Evolutionary conservation across 2,329 filamentous ascomycete genomes (phyloP).

Genomic region (Neopestalotiopsis sp.): DNA sequence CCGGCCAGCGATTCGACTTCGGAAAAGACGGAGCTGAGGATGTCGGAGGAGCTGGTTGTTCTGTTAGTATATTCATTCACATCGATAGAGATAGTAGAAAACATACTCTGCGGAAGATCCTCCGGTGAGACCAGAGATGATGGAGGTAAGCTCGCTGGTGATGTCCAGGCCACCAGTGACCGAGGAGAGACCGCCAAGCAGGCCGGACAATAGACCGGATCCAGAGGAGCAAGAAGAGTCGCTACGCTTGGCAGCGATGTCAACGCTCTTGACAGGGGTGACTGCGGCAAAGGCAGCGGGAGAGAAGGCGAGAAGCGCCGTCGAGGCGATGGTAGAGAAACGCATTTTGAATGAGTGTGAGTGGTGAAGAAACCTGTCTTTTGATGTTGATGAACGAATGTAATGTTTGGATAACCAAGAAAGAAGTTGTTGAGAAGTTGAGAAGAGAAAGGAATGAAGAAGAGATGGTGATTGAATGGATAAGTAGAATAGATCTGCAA

Average conservation of each 20-base stretch:
- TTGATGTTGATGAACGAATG: background rate
- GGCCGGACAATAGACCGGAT: background rate
- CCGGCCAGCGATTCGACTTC: conserved; percentile 3
- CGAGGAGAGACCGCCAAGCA: background rate
- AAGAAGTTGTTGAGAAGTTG: background rate
- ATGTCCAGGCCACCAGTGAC: background rate
- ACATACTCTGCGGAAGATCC: background rate
- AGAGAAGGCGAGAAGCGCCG: conserved; percentile 17
- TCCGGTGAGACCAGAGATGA: background rate
- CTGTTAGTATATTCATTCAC: background rate
- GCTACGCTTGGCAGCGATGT: background rate
- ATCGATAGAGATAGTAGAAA: background rate
- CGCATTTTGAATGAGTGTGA: conserved; percentile 14
- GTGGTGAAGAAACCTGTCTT: background rate
- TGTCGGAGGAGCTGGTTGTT: background rate
- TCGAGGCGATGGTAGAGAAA: conserved; percentile 13
- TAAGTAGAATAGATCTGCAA: background rate
- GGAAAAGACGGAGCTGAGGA: conserved; percentile 8
- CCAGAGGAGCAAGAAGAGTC: conserved; percentile 2
- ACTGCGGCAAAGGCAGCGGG: conserved; percentile 2
- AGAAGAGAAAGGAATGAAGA: conserved; percentile 4
- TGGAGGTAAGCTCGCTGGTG: background rate
- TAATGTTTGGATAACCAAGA: background rate
- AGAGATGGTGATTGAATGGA: conserved; percentile 1
- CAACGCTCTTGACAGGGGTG: background rate